Conservation (phyloP, 192 early-diverging fungal species). For the Dissophora ornata region DNA sequence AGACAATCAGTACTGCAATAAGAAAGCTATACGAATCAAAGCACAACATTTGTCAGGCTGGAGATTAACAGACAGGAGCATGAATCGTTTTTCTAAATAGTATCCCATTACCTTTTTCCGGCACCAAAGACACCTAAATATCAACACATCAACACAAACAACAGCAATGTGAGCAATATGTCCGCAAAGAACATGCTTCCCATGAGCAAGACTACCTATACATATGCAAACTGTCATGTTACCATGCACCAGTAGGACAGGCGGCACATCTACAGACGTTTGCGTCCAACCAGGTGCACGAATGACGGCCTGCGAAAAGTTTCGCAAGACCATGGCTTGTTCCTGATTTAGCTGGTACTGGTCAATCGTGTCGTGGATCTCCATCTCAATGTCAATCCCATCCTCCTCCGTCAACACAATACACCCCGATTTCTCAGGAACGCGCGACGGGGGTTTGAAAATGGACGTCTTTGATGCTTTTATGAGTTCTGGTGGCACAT, state of each 20-base stretch:
- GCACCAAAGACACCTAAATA: constrained; percentile 72
- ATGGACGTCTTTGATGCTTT: constrained; percentile 31
- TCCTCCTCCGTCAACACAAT: constrained; percentile 52
- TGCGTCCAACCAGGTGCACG: constrained; percentile 52
- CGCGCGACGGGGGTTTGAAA: constrained; percentile 26
- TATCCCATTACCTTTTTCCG: constrained; percentile 80
- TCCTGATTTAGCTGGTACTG: constrained; percentile 58
- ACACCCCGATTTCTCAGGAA: constrained; percentile 42
- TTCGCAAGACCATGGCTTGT: constrained; percentile 56
- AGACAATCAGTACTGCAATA: constrained; percentile 70
- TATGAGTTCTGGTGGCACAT: constrained; percentile 44
- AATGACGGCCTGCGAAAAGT: constrained; percentile 55
- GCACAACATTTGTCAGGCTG: too few relatives aligned
- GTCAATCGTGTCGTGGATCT: constrained; percentile 49
- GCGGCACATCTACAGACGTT: constrained; percentile 23
- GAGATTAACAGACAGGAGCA: too few relatives aligned
- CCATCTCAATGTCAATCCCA: constrained; percentile 56
- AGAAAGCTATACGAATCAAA: constrained; percentile 58
- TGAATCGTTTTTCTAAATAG: too few relatives aligned
- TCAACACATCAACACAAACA: neutral
- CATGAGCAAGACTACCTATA: neutral
- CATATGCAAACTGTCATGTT: constrained; percentile 5
- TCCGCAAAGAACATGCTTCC: too few relatives aligned
- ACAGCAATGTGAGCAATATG: too few relatives aligned
- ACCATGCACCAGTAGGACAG: constrained; percentile 61